These are phyloP conservation scores for Tillandsia fasciculata DNA, from an alignment of 176 grass and related monocot species.

Conservation along the genomic window DNA sequence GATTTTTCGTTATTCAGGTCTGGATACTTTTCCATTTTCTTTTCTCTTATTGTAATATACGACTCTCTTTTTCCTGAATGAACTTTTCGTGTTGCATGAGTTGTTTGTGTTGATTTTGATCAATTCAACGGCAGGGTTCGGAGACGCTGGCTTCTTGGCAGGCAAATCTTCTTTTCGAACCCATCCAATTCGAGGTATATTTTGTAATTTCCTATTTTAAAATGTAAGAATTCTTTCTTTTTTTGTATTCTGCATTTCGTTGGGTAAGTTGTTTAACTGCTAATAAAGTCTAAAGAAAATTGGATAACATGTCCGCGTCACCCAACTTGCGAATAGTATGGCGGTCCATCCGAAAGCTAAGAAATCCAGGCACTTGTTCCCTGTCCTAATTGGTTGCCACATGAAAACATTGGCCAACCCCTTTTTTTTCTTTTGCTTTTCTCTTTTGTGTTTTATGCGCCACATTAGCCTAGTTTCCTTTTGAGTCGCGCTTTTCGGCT, in stretches of 20 bases:
- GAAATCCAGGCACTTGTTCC: not conserved
- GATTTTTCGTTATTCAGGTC: constrained; percentile 93
- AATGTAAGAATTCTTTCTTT: not conserved
- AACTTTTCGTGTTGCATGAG: not conserved
- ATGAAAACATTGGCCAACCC: not conserved
- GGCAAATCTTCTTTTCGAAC: constrained; percentile 95
- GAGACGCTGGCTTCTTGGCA: constrained; percentile 84
- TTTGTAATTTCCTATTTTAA: not conserved
- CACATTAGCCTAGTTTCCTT: not conserved
- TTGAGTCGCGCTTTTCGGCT: too few species aligned
- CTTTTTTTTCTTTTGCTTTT: not conserved
- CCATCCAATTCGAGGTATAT: constrained; percentile 80
- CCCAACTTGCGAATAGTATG: not conserved
- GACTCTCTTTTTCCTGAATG: not conserved
- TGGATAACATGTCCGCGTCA: not conserved
- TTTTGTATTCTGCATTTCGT: not conserved
- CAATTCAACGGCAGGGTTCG: constrained; percentile 50
- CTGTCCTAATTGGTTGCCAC: not conserved
- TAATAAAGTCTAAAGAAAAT: not conserved
- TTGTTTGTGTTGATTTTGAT: constrained; percentile 8
- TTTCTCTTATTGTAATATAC: not conserved
- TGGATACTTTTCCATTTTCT: constrained; percentile 2
- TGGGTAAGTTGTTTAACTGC: not conserved
- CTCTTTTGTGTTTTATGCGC: not conserved
- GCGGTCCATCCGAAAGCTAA: not conserved